Conservation (phyloP, 75 land plant genomes). For the Cupressus sempervirens region DNA sequence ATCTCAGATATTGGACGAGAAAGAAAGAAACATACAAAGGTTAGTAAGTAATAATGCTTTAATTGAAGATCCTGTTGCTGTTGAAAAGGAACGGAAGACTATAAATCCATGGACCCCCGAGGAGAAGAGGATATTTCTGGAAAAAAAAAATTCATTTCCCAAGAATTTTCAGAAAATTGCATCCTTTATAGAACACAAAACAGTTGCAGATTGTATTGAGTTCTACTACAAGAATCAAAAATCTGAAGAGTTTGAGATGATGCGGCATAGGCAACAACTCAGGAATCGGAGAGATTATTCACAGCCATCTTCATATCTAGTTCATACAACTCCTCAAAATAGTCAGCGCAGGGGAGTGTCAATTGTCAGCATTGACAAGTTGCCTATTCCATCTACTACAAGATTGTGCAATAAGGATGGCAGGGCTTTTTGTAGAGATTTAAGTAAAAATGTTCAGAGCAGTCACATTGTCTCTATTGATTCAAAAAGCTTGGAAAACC, state of each 20-base stretch:
- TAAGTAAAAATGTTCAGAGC: background rate
- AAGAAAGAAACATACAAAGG: conserved; percentile 17
- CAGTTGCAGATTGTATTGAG: conserved; percentile 56
- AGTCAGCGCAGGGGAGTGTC: conserved; percentile 15
- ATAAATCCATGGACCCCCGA: conserved; percentile 47
- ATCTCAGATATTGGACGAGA: conserved; percentile 30
- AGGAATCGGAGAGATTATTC: conserved; percentile 41
- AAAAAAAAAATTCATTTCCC: conserved; percentile 33
- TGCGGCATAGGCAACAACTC: conserved; percentile 25
- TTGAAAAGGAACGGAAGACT: conserved; percentile 40
- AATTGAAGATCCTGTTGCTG: conserved; percentile 40
- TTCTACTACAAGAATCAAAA: conserved; percentile 48
- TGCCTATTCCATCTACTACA: conserved; percentile 9
- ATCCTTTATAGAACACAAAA: conserved; percentile 34
- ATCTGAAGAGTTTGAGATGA: conserved; percentile 42
- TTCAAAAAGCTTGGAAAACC: conserved; percentile 1
- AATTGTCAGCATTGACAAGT: conserved; percentile 15
- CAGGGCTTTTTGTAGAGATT: background rate
- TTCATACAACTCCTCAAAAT: conserved; percentile 17
- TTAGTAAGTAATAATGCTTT: conserved; percentile 31
- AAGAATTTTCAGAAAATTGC: conserved; percentile 46
- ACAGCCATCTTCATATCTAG: conserved; percentile 21
- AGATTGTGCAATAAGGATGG: conserved; percentile 16
- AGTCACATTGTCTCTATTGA: background rate
- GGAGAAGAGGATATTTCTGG: conserved; percentile 40